Conservation (phyloP, 148 eudicot species). For the Vaccinium darrowii region DNA sequence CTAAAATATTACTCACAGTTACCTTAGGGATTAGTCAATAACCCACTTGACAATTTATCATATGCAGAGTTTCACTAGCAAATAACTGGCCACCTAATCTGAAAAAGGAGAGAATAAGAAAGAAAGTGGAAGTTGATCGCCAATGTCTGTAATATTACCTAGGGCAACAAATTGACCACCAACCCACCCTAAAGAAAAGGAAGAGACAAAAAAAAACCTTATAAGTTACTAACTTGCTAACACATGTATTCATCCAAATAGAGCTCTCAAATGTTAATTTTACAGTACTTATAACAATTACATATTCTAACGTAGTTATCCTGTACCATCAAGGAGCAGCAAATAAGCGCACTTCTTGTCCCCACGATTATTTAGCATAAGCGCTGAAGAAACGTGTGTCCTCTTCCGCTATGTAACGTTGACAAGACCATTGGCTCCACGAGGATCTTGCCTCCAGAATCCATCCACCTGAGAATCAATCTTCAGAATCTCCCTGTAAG, state of each 20-base stretch:
- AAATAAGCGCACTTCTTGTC: background rate
- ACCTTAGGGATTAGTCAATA: too few species aligned
- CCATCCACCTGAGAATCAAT: background rate
- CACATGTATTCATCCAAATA: background rate
- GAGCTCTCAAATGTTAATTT: background rate
- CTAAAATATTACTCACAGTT: too few species aligned
- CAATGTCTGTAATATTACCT: too few species aligned
- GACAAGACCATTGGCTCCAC: background rate
- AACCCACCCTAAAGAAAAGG: background rate
- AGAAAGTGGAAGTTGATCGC: background rate
- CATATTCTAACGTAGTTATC: background rate
- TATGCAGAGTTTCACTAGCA: background rate
- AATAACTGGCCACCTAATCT: background rate
- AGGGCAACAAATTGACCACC: background rate
- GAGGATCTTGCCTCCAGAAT: background rate
- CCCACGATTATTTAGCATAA: background rate
- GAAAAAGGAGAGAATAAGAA: background rate
- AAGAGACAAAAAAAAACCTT: too few species aligned
- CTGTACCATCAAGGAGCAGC: background rate
- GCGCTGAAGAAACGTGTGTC: background rate
- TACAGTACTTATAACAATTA: background rate
- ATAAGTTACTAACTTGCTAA: background rate
- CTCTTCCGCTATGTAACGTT: background rate
- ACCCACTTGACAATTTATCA: background rate
- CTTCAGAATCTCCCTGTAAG: background rate